Conservation (phyloP, 208 protist genomes). For the Leishmania braziliensis region DNA sequence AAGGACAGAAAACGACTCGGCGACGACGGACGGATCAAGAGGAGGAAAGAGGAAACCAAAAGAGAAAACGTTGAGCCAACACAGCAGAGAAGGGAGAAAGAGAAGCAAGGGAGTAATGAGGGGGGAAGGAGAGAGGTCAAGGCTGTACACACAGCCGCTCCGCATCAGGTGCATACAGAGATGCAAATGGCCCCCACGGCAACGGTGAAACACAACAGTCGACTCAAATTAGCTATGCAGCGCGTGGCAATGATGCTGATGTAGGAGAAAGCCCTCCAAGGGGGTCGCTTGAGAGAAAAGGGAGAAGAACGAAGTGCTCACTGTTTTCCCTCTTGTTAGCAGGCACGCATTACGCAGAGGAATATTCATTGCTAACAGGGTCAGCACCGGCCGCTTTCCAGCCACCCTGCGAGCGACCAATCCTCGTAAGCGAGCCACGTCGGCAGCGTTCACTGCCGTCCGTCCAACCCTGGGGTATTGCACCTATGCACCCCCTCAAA, state of each 20-base stretch:
- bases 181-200: background rate
- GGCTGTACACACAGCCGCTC: background rate
- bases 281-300: background rate
- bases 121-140: too few relatives aligned
- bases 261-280: background rate
- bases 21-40: background rate
- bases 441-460: slow-evolving; percentile 6
- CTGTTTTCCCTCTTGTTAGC: background rate
- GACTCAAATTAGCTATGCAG: background rate
- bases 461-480: slow-evolving; percentile 9
- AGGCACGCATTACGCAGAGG: background rate
- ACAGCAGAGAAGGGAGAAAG: background rate
- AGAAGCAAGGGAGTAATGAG: background rate
- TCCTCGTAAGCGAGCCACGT: slow-evolving; percentile 16
- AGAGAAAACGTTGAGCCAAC: background rate
- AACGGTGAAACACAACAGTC: background rate
- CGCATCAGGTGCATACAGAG: background rate
- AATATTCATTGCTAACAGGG: background rate
- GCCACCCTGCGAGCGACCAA: background rate
- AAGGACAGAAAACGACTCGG: background rate
- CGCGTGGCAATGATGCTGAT: background rate
- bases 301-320: background rate
- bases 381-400: background rate
- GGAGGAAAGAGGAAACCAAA: background rate
- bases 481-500: slow-evolving; percentile 7